Base-by-base conservation (phyloP, 495 filamentous ascomycete species). In the Podospora conica region DNA sequence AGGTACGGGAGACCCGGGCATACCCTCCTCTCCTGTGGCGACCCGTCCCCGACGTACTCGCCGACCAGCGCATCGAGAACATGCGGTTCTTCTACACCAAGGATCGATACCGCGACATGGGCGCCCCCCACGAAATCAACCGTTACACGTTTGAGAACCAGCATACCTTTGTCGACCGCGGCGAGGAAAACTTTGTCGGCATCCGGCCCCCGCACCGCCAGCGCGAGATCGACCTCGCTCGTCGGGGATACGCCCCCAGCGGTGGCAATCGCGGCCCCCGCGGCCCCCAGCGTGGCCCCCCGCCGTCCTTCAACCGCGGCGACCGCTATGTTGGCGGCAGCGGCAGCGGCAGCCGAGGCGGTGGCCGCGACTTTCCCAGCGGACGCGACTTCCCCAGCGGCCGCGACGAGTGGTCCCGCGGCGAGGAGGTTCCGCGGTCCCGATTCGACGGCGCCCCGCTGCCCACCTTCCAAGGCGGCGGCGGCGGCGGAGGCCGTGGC, bases 141-240 rank as follows among this genome's bases (percentile, higher is more conserved):
- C 82, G 90, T 29, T 94, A 90, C 74, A 89, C 87, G 0, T 97
- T 96, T 71, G 91, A 96, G 77, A 81, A 90, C 63, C 84, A 81
- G 1, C 85, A 88, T 66, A 55, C 74, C 0, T 82, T 96, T 56
- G 89, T 96, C 57, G 91, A 96, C 75, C 78, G 85, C 66, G 93
- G 92, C 3, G 83, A 84, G 6, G 92, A 96, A 73, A 86, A 86
- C 68, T 85, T 86, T 69, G 69, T 80, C 33, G 82, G 81, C 21
- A 84, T 86, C 67, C 76, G 83, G 21, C 83, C 81, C 20, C 83
- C 83, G 3, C 79, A 81, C 65, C 70, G 80, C 22, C 76, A 82
- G 60, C 69, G 68, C 3, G 75, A 72, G 60, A 21, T 29, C 27
- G 48, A 59, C 48, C 53, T 24, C 53, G 54, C 25, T 11, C 66